Conservation (phyloP, 495 filamentous ascomycete genomes). For the Aspergillus kassunensis region DNA sequence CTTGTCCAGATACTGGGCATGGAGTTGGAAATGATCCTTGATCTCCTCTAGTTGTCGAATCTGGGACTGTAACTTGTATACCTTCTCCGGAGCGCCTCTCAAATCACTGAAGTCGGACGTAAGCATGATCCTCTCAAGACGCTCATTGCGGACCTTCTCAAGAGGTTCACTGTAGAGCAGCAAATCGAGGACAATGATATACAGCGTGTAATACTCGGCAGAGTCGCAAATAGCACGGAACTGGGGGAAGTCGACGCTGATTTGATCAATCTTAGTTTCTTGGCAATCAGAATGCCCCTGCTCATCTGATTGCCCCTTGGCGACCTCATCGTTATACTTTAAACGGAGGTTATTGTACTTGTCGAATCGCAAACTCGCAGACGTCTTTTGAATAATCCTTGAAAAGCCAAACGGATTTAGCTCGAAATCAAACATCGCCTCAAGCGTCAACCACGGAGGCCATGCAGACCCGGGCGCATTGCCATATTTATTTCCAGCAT, state of each 20-base stretch:
- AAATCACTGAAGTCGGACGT: constrained; percentile 99
- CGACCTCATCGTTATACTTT: constrained; percentile 95
- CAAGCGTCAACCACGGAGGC: constrained; percentile 97
- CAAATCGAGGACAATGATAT: constrained; percentile 92
- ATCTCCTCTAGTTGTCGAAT: constrained; percentile 95
- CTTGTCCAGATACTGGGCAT: constrained; percentile 81
- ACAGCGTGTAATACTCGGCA: constrained; percentile 92
- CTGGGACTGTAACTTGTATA: constrained; percentile 81
- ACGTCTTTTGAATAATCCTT: constrained; percentile 90
- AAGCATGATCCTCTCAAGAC: constrained; percentile 96
- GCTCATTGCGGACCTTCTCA: constrained; percentile 90
- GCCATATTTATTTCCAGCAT: constrained; percentile 89
- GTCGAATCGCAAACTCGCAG: constrained; percentile 88
- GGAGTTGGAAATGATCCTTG: constrained; percentile 91
- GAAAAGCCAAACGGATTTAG: constrained; percentile 92
- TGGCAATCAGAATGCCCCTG: constrained; percentile 33
- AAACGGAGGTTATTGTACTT: constrained; percentile 96
- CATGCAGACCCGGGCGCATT: constrained; percentile 78
- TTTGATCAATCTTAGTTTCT: constrained; percentile 85
- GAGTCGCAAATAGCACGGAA: constrained; percentile 92
- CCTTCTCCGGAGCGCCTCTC: constrained; percentile 89
- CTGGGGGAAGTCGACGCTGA: constrained; percentile 94
- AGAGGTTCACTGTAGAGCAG: constrained; percentile 92
- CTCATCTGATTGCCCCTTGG: constrained; percentile 49
- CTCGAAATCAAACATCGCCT: constrained; percentile 96